Conservation (phyloP, 768 basidiomycete genomes). For the Nidularia sp. region DNA sequence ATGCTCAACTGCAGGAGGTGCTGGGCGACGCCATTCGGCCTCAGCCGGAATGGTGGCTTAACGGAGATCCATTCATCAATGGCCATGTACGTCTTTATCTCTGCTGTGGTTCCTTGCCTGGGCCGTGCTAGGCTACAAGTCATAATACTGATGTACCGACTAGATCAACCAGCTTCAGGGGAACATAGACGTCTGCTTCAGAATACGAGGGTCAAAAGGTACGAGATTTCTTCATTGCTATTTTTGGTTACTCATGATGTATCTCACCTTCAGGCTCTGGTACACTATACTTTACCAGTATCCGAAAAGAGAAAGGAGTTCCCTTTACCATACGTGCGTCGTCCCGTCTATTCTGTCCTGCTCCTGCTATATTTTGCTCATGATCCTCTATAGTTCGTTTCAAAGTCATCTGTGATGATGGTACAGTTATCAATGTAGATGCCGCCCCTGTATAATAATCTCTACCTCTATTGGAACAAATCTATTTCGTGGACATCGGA, state of each 20-base stretch:
- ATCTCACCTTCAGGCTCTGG: constrained; percentile 47
- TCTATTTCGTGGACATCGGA: no score
- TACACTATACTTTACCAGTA: constrained; percentile 81
- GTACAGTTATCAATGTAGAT: constrained; percentile 42
- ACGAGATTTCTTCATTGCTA: constrained; percentile 6
- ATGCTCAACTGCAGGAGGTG: constrained; percentile 40
- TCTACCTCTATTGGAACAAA: no score
- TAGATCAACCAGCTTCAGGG: constrained; percentile 75
- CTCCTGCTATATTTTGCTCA: background rate
- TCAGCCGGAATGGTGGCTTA: constrained; percentile 70
- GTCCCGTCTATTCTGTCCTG: background rate
- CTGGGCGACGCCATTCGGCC: constrained; percentile 66
- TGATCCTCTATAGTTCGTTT: constrained; percentile 47
- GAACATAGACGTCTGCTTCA: constrained; percentile 74
- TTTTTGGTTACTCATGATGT: background rate
- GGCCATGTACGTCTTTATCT: constrained; percentile 50
- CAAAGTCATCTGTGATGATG: constrained; percentile 63
- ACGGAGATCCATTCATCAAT: constrained; percentile 68
- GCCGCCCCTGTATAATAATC: constrained; percentile 16
- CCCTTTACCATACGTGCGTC: constrained; percentile 65
- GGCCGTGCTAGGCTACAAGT: background rate
- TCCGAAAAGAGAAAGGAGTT: constrained; percentile 69
- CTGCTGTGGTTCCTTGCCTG: background rate
- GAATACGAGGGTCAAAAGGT: constrained; percentile 72
- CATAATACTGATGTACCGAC: background rate